Evolutionary conservation across 2,329 filamentous ascomycete species (phyloP).

Genomic region (Aureobasidium sp.): DNA sequence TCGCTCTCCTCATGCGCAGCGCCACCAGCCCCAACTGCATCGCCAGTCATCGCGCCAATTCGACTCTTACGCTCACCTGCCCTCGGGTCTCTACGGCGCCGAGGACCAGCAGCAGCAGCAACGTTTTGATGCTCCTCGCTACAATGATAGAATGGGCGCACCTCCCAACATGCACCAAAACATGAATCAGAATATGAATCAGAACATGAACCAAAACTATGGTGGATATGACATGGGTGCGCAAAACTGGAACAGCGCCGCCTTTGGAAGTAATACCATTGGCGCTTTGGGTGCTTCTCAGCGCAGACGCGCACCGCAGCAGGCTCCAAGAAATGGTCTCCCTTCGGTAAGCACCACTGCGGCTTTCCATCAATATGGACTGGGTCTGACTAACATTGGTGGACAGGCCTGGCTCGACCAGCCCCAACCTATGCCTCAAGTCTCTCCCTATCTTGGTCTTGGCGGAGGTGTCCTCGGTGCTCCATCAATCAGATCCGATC

Average conservation of each 20-base stretch:
- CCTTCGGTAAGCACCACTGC: constrained; percentile 59
- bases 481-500: constrained; percentile 37
- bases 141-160: constrained; percentile 53
- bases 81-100: constrained; percentile 59
- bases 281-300: constrained; percentile 29
- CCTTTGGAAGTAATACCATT: constrained; percentile 54
- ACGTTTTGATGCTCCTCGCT: constrained; percentile 46
- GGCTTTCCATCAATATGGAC: constrained; percentile 2
- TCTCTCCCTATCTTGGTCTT: constrained; percentile 38
- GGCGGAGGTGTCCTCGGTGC: constrained; percentile 23
- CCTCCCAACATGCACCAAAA: constrained; percentile 35
- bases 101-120: constrained; percentile 55
- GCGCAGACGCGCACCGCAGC: constrained; percentile 47
- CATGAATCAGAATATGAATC: constrained; percentile 20
- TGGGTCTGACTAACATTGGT: constrained; percentile 11
- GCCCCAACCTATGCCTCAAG: constrained; percentile 35
- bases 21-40: constrained; percentile 56
- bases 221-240: constrained; percentile 60
- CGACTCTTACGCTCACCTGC: constrained; percentile 58
- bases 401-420: constrained; percentile 57
- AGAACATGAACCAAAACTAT: constrained; percentile 23
- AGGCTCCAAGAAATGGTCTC: constrained; percentile 49
- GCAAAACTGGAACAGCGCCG: constrained; percentile 75
- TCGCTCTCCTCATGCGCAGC: constrained; percentile 68
- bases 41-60: constrained; percentile 68